These are phyloP conservation scores for Penicillium sp. DNA, from an alignment of 2,329 filamentous ascomycete species.

Conservation along the genomic window DNA sequence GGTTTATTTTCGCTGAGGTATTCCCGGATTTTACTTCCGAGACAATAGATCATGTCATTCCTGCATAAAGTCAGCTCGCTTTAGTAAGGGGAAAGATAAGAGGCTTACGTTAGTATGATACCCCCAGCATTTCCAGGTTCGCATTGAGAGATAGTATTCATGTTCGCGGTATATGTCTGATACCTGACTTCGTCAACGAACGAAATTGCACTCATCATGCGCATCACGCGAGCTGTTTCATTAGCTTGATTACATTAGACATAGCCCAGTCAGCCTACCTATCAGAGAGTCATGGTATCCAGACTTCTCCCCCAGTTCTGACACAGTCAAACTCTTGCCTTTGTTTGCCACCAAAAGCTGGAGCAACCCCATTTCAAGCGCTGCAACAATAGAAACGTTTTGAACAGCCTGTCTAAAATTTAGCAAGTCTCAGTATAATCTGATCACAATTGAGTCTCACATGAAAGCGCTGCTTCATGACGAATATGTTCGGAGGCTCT, in stretches of 20 bases:
- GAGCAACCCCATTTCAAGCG: neutral
- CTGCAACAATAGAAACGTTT: constrained; percentile 1
- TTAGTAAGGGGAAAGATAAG: neutral
- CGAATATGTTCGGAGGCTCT: neutral
- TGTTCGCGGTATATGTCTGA: neutral
- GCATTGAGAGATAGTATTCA: neutral
- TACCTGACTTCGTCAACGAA: neutral
- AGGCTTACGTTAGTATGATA: neutral
- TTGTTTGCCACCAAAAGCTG: neutral
- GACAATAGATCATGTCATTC: neutral
- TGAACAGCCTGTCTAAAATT: neutral
- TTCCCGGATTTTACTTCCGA: neutral
- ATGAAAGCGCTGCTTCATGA: constrained; percentile 1
- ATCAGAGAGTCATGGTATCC: neutral
- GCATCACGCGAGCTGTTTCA: neutral
- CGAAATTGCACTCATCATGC: neutral
- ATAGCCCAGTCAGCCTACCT: neutral
- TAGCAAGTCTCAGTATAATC: neutral
- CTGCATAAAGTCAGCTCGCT: neutral
- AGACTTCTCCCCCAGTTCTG: neutral
- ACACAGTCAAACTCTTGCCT: neutral
- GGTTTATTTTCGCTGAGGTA: neutral
- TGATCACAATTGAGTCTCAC: neutral
- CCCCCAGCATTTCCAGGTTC: neutral
- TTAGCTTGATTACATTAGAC: neutral